phyloP scores from a whole-genome alignment of 23 red algal genomes.

The Chondrus crispus region DNA sequence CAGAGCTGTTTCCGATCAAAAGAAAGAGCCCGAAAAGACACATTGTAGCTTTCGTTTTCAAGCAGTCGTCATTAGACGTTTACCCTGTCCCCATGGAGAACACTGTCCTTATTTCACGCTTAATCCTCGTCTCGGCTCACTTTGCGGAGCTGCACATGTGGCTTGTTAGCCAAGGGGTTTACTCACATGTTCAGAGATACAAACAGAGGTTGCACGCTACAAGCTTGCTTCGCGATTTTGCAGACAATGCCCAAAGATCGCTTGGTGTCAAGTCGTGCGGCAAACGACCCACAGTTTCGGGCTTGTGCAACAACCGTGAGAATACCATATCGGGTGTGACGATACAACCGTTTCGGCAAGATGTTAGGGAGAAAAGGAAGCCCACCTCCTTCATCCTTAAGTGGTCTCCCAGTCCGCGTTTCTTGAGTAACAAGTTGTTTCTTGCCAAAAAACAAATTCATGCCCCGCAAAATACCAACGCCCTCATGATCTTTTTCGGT shows the following conservation, averaged over 20 bases:
- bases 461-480: conserved; percentile 36
- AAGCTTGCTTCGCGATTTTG: conserved; percentile 1
- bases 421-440: conserved; percentile 27
- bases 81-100: conserved; percentile 53
- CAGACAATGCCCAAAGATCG: conserved; percentile 37
- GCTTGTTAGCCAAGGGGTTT: background rate
- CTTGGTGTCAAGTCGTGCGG: conserved; percentile 15
- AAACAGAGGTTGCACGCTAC: background rate
- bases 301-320: conserved; percentile 47
- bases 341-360: background rate
- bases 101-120: background rate
- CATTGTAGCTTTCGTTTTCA: background rate
- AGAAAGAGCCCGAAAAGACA: background rate
- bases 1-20: background rate
- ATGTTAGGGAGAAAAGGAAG: background rate
- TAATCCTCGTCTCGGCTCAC: background rate
- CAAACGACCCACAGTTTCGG: conserved; percentile 13
- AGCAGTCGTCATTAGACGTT: background rate
- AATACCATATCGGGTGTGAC: conserved; percentile 32
- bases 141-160: background rate
- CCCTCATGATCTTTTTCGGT: conserved; percentile 43
- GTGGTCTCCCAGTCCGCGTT: conserved; percentile 21
- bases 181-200: background rate
- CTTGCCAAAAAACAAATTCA: background rate
- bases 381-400: background rate